Conservation (phyloP, 2,329 filamentous ascomycete species). For the Fonsecaea multimorphosa region DNA sequence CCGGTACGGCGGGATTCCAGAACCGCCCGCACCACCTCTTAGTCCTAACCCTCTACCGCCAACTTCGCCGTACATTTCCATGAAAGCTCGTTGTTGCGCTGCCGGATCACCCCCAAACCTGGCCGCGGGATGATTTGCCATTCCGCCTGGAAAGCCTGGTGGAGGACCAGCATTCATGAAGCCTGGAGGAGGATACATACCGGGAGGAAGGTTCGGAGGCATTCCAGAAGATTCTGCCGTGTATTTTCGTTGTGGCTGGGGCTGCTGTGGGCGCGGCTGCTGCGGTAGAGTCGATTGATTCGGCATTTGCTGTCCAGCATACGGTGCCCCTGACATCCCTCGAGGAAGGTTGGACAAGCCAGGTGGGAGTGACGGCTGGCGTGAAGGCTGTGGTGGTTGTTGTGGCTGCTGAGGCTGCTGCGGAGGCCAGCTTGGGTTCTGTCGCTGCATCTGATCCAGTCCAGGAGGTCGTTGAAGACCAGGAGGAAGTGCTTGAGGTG, state of each 20-base stretch:
- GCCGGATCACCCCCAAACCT: conserved; percentile 45
- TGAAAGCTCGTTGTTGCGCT: conserved; percentile 48
- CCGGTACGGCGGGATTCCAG: conserved; percentile 32
- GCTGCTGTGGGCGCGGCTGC: conserved; percentile 28
- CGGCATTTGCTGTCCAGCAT: conserved; percentile 26
- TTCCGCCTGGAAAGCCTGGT: conserved; percentile 46
- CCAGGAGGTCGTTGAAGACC: conserved; percentile 53
- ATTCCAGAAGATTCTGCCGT: conserved; percentile 40
- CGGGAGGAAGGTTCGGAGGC: conserved; percentile 47
- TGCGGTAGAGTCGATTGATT: conserved; percentile 15
- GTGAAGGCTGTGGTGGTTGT: conserved; percentile 21
- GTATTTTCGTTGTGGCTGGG: conserved; percentile 36
- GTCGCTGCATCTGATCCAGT: conserved; percentile 49
- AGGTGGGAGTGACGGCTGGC: conserved; percentile 31
- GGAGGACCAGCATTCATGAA: conserved; percentile 52
- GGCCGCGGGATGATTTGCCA: conserved; percentile 42
- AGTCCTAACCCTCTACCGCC: conserved; percentile 45
- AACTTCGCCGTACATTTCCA: conserved; percentile 53
- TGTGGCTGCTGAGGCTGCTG: conserved; percentile 22
- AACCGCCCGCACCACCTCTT: conserved; percentile 28
- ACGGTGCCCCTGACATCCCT: conserved; percentile 36
- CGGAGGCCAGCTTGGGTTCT: conserved; percentile 40
- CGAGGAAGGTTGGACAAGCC: conserved; percentile 43
- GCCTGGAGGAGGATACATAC: conserved; percentile 54
- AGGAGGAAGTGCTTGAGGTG: conserved; percentile 41